Evolutionary conservation across 106 monocot genomes (phyloP).

Genomic region (Platanthera zijinensis): DNA sequence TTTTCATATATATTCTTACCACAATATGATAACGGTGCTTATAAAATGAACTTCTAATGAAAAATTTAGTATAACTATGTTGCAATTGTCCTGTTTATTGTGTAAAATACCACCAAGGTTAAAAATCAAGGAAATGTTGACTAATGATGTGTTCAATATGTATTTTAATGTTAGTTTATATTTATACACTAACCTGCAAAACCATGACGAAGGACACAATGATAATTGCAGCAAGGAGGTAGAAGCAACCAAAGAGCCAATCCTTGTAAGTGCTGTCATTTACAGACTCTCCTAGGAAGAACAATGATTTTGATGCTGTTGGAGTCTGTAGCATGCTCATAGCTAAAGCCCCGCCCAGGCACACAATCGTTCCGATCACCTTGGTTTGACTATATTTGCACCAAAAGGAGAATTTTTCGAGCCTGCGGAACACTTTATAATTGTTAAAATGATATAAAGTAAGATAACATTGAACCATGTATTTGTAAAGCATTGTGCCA

Average conservation of each 20-base stretch:
- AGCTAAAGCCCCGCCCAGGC: constrained; percentile 45
- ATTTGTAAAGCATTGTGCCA: too few species aligned
- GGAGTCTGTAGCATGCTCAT: constrained; percentile 66
- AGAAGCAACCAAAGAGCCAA: constrained; percentile 59
- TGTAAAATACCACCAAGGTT: too few species aligned
- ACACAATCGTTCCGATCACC: constrained; percentile 58
- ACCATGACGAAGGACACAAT: constrained; percentile 35
- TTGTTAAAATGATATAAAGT: not conserved
- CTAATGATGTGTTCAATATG: too few species aligned
- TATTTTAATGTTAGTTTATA: not conserved
- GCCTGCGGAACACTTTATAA: constrained; percentile 12
- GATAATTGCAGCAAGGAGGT: constrained; percentile 27
- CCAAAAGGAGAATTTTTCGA: constrained; percentile 51
- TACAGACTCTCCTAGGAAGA: not conserved
- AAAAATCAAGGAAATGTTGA: too few species aligned
- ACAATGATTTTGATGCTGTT: constrained; percentile 2
- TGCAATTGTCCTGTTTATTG: too few species aligned
- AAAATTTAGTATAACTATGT: too few species aligned
- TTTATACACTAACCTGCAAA: constrained; percentile 38
- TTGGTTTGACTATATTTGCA: constrained; percentile 61
- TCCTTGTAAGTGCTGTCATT: constrained; percentile 9
- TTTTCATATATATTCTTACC: too few species aligned
- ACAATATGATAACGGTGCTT: too few species aligned
- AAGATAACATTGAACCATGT: too few species aligned
- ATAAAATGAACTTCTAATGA: too few species aligned